A percentile compares a stretch with the other conserved stretches of the same genome.
Conservation (phyloP, 106 monocot species). For the Acorus calamus region DNA sequence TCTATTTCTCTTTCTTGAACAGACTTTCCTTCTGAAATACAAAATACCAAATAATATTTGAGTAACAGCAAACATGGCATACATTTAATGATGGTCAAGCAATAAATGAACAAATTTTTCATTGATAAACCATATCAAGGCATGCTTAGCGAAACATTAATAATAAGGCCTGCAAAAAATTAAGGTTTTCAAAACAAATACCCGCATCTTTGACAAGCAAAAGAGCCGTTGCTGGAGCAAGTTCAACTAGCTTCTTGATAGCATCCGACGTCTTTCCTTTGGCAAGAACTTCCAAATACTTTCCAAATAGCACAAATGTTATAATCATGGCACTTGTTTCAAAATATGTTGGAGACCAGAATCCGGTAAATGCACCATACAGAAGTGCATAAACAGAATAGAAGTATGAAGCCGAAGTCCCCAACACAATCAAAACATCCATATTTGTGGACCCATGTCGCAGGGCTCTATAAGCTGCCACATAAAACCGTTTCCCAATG, state of each 20-base stretch:
- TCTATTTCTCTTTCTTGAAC: constrained; percentile 87
- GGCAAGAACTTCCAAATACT: constrained; percentile 90
- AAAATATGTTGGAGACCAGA: constrained; percentile 78
- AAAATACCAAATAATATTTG: constrained; percentile 6
- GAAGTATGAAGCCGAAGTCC: constrained; percentile 88
- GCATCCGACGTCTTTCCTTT: constrained; percentile 96
- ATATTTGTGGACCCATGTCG: constrained; percentile 89
- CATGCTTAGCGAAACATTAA: no score
- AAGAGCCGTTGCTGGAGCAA: constrained; percentile 83
- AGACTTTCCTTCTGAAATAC: constrained; percentile 48
- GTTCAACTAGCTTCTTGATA: constrained; percentile 90
- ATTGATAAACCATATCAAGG: neutral
- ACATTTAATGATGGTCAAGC: neutral
- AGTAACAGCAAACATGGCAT: neutral
- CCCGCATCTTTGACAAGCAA: constrained; percentile 69
- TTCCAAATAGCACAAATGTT: constrained; percentile 93
- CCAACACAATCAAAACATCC: constrained; percentile 90
- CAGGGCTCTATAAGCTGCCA: constrained; percentile 87
- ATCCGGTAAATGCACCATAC: constrained; percentile 66
- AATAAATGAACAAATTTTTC: neutral
- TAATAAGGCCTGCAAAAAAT: no score
- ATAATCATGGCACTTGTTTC: constrained; percentile 98
- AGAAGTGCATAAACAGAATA: constrained; percentile 82
- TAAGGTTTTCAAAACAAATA: constrained; percentile 6
- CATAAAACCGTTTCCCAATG: constrained; percentile 84